These are phyloP conservation scores for Phytophthora pluvialis DNA, from an alignment of 352 stramenopile species.

Conservation along the genomic window DNA sequence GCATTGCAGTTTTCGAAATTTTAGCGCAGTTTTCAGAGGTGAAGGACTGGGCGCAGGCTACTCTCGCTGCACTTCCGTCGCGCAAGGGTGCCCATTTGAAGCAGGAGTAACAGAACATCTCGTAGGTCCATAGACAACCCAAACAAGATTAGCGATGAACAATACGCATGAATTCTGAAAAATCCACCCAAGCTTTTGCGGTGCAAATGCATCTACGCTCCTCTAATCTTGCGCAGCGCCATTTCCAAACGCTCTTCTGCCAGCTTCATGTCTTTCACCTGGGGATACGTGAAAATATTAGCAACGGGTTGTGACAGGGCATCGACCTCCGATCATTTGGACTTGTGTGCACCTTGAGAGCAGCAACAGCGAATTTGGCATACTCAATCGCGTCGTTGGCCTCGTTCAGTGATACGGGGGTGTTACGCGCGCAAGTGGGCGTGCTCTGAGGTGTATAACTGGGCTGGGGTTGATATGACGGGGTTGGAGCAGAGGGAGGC, in stretches of 20 bases:
- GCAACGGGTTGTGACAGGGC: background rate
- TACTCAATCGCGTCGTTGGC: conserved; percentile 87
- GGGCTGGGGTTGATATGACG: conserved; percentile 25
- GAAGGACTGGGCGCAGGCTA: conserved; percentile 80
- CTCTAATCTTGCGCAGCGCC: conserved; percentile 74
- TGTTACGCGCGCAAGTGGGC: conserved; percentile 37
- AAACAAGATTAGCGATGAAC: conserved; percentile 13
- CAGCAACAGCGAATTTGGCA: conserved; percentile 82
- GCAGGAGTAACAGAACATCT: conserved; percentile 23
- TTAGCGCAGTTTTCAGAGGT: conserved; percentile 71
- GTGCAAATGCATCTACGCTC: conserved; percentile 26
- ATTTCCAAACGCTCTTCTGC: conserved; percentile 80
- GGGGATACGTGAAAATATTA: conserved; percentile 7
- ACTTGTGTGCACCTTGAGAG: conserved; percentile 63
- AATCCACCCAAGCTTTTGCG: background rate
- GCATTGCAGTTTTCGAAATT: conserved; percentile 77
- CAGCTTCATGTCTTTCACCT: conserved; percentile 87
- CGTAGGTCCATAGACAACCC: conserved; percentile 24
- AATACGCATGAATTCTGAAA: conserved; percentile 11
- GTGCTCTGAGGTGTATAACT: conserved; percentile 26
- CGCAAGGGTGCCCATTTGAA: conserved; percentile 77
- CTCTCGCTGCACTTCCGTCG: conserved; percentile 65
- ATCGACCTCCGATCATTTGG: background rate
- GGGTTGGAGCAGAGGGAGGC: conserved; percentile 22
- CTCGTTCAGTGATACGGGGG: conserved; percentile 65